Conservation (phyloP, 306 rosid species). For the Rubus idaeus region DNA sequence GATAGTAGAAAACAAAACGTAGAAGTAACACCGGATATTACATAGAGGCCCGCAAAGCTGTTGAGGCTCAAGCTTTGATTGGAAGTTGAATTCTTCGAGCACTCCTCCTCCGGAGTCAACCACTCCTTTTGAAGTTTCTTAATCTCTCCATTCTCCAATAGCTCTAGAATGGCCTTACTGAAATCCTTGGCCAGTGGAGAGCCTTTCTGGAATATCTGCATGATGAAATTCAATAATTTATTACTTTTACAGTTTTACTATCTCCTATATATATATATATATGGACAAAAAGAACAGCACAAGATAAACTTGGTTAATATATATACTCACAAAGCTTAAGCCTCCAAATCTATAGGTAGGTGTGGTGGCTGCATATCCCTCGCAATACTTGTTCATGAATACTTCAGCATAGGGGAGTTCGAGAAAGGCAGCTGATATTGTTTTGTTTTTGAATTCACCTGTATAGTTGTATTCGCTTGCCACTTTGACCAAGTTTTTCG, state of each 20-base stretch:
- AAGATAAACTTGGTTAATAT: neutral
- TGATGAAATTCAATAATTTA: neutral
- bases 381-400: constrained; percentile 45
- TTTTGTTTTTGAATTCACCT: constrained; percentile 19
- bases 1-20: constrained; percentile 48
- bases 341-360: constrained; percentile 57
- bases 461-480: constrained; percentile 29
- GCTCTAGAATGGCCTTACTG: constrained; percentile 46
- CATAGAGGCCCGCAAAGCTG: constrained; percentile 49
- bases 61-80: constrained; percentile 38
- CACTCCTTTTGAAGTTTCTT: constrained; percentile 40
- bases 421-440: constrained; percentile 58
- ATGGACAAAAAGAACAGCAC: neutral
- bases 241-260: neutral
- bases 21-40: constrained; percentile 47
- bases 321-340: constrained; percentile 54
- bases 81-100: constrained; percentile 24
- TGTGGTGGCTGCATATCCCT: constrained; percentile 32
- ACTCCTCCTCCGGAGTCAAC: constrained; percentile 26
- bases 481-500: constrained; percentile 33
- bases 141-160: constrained; percentile 39
- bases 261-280: neutral
- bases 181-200: constrained; percentile 54
- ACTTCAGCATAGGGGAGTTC: constrained; percentile 60
- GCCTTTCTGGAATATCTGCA: constrained; percentile 61